phyloP scores from a whole-genome alignment of 2,329 filamentous ascomycete genomes.

The Fusarium musae region DNA sequence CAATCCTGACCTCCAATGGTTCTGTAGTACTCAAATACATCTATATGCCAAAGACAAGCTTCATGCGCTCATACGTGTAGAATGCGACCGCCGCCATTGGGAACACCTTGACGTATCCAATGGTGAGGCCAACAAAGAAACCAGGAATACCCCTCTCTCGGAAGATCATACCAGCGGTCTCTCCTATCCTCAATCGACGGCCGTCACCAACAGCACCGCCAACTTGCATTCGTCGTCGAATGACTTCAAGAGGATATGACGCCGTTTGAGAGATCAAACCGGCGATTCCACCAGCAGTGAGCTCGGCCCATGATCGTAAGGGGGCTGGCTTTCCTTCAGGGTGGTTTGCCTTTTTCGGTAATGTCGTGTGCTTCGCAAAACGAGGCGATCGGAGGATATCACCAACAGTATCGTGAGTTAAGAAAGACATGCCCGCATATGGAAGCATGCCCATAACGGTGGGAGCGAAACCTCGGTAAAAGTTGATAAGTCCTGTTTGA shows the following conservation, averaged over 20 bases:
- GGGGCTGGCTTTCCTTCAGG: constrained; percentile 73
- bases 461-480: constrained; percentile 92
- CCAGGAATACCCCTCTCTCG: constrained; percentile 80
- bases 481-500: constrained; percentile 81
- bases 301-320: constrained; percentile 86
- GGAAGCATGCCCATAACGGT: constrained; percentile 95
- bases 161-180: constrained; percentile 81
- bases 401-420: constrained; percentile 91
- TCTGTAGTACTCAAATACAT: constrained; percentile 15
- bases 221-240: constrained; percentile 94
- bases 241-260: constrained; percentile 94
- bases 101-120: constrained; percentile 94
- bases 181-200: constrained; percentile 77
- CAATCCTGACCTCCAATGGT: constrained; percentile 11
- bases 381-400: constrained; percentile 80
- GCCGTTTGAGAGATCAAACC: constrained; percentile 91
- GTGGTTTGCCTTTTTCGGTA: constrained; percentile 68
- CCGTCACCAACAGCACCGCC: constrained; percentile 94
- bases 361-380: constrained; percentile 78
- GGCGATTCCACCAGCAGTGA: constrained; percentile 84
- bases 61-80: constrained; percentile 73
- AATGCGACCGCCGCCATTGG: constrained; percentile 83
- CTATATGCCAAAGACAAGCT: constrained; percentile 73
- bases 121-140: constrained; percentile 92
- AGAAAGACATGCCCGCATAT: constrained; percentile 94